Conservation (phyloP, 2,329 filamentous ascomycete genomes). For the Fusarium vanettenii region DNA sequence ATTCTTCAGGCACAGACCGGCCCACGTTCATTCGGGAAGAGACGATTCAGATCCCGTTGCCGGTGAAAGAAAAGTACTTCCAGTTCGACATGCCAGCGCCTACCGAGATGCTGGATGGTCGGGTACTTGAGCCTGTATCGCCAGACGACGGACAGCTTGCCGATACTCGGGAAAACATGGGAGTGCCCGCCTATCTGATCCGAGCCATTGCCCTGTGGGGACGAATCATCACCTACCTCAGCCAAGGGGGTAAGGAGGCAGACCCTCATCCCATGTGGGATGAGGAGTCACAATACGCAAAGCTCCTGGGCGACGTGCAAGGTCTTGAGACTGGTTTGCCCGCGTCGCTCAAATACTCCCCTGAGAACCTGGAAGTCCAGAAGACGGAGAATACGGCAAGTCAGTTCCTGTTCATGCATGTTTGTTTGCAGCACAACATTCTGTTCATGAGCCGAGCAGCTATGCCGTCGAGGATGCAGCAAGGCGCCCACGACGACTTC, state of each 20-base stretch:
- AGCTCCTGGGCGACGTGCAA: conserved; percentile 77
- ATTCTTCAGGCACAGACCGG: conserved; percentile 92
- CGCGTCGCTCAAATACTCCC: conserved; percentile 75
- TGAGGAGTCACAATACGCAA: conserved; percentile 78
- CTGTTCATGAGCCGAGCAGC: conserved; percentile 92
- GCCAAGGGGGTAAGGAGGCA: conserved; percentile 85
- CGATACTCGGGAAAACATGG: conserved; percentile 86
- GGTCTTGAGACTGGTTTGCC: conserved; percentile 78
- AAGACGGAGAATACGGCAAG: conserved; percentile 87
- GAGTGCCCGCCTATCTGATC: conserved; percentile 90
- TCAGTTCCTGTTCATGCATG: conserved; percentile 92
- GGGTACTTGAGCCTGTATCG: conserved; percentile 71
- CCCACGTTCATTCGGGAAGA: conserved; percentile 93
- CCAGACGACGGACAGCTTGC: conserved; percentile 72
- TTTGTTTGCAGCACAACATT: conserved; percentile 88
- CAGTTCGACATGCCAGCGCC: conserved; percentile 90
- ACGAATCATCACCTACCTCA: conserved; percentile 87
- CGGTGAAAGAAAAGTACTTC: conserved; percentile 90
- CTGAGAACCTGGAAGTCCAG: conserved; percentile 87
- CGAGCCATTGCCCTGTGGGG: conserved; percentile 90
- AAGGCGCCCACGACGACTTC: conserved; percentile 82
- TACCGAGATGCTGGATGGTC: conserved; percentile 84
- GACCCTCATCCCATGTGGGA: conserved; percentile 86
- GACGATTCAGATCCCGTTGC: conserved; percentile 87
- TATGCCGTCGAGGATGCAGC: conserved; percentile 75